A percentile compares a stretch with the other conserved stretches of the same genome.
phyloP scores from a whole-genome alignment of 2,329 filamentous ascomycete genomes.

The Diaporthe batatas region DNA sequence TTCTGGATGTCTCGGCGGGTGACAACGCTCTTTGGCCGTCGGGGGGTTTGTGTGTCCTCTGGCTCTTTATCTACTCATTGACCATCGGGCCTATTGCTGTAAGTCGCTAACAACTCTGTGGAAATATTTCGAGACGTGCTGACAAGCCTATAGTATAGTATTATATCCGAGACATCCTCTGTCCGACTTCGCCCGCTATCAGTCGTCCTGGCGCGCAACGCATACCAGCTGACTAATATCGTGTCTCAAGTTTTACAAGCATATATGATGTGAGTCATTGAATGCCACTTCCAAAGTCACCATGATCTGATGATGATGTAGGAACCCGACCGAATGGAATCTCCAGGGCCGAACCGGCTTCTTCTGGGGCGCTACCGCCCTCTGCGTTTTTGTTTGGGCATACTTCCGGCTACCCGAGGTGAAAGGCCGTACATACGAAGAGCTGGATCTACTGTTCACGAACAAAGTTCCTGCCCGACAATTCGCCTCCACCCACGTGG shows the following conservation, averaged over 20 bases:
- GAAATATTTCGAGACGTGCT: neutral
- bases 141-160: neutral
- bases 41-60: conserved; percentile 6
- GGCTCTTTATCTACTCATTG: conserved; percentile 8
- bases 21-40: conserved; percentile 16
- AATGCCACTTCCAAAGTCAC: rapidly evolving
- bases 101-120: neutral
- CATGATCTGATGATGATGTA: conserved; percentile 40
- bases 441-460: conserved; percentile 51
- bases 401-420: conserved; percentile 58
- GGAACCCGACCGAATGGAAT: conserved; percentile 50
- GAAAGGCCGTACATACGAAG: conserved; percentile 48
- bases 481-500: conserved; percentile 5
- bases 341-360: conserved; percentile 56
- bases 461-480: conserved; percentile 40
- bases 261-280: neutral
- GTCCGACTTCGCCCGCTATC: neutral
- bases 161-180: conserved; percentile 24
- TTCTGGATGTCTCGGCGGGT: conserved; percentile 11
- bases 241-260: conserved; percentile 5
- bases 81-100: conserved; percentile 25
- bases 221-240: conserved; percentile 14
- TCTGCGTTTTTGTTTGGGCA: conserved; percentile 58
- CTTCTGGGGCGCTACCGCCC: conserved; percentile 53
- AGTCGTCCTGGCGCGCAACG: conserved; percentile 9